Conservation (phyloP, 2,329 filamentous ascomycete genomes). For the Didymella pomorum region DNA sequence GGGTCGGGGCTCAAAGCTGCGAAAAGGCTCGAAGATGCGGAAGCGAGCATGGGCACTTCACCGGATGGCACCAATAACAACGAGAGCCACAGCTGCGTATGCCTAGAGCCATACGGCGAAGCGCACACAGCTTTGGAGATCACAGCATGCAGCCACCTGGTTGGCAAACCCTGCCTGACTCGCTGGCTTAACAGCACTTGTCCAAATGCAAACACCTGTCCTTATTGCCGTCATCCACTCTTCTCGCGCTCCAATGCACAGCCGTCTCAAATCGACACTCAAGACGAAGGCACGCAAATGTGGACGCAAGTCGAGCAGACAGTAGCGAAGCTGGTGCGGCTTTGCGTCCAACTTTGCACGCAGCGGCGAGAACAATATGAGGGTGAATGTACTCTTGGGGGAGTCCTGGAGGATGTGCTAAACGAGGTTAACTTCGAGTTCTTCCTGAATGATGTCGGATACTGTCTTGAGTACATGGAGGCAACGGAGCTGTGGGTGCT, state of each 20-base stretch:
- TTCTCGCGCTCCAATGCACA: constrained; percentile 18
- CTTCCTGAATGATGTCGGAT: constrained; percentile 15
- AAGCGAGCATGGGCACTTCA: neutral
- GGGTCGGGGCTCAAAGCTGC: no score
- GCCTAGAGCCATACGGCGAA: constrained; percentile 13
- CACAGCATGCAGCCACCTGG: constrained; percentile 17
- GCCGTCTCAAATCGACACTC: neutral
- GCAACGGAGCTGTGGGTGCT: neutral
- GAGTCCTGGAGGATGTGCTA: no score
- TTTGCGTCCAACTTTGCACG: no score
- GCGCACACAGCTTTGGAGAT: constrained; percentile 21
- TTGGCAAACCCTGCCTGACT: constrained; percentile 22
- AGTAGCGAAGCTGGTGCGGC: no score
- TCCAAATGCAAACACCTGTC: constrained; percentile 22
- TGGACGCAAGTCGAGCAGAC: no score
- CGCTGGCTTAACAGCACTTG: constrained; percentile 25
- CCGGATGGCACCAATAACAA: neutral
- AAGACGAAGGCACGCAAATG: no score
- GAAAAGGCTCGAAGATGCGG: no score
- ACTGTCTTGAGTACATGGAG: constrained; percentile 5
- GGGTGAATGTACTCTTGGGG: no score
- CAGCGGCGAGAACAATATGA: no score
- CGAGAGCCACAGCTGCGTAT: constrained; percentile 21
- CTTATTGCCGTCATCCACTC: constrained; percentile 21
- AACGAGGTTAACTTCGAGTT: constrained; percentile 14